phyloP scores from a whole-genome alignment of 495 filamentous ascomycete genomes.

The Neurospora cerealis region DNA sequence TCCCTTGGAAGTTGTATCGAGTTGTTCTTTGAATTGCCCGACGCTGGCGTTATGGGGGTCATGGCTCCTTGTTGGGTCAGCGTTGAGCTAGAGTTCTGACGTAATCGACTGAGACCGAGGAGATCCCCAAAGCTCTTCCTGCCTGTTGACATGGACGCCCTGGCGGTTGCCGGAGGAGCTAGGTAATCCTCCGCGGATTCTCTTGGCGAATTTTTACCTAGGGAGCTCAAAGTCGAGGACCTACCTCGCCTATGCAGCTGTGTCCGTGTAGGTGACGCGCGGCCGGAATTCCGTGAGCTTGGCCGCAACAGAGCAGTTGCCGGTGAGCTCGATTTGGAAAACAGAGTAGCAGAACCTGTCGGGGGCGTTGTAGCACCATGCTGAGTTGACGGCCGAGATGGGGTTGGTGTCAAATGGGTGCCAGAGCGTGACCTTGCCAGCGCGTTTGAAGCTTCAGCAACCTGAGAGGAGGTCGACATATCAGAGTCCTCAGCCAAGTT shows the following conservation, averaged over 20 bases:
- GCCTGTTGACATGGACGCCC: slow-evolving; percentile 76
- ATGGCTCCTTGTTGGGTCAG: slow-evolving; percentile 48
- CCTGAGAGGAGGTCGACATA: slow-evolving; percentile 22
- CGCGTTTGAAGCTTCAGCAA: slow-evolving; percentile 9
- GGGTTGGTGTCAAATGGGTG: slow-evolving; percentile 29
- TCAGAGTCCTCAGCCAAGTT: slow-evolving; percentile 31
- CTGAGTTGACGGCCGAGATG: slow-evolving; percentile 42
- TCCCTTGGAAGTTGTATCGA: slow-evolving; percentile 54
- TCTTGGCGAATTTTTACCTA: slow-evolving; percentile 39
- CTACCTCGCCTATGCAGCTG: slow-evolving; percentile 52
- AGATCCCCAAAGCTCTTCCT: slow-evolving; percentile 86
- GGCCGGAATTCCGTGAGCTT: slow-evolving; percentile 56
- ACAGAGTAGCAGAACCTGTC: slow-evolving; percentile 15
- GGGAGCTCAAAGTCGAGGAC: slow-evolving; percentile 85
- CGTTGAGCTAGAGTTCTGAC: slow-evolving; percentile 61
- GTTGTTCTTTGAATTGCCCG: slow-evolving; percentile 57
- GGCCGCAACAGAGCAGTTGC: slow-evolving; percentile 50
- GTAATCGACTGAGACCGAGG: slow-evolving; percentile 63
- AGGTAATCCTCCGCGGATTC: slow-evolving; percentile 47
- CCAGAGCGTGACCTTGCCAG: slow-evolving; percentile 9
- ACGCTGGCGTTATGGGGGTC: slow-evolving; percentile 55
- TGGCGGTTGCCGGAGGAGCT: slow-evolving; percentile 40
- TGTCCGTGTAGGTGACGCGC: slow-evolving; percentile 57
- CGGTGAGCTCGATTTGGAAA: slow-evolving; percentile 32
- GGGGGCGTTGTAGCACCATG: slow-evolving; percentile 28